Evolutionary conservation across 441 rosid species (phyloP), one percentile per base, ranked within the genome.

Genomic region (Eruca vesicaria): DNA sequence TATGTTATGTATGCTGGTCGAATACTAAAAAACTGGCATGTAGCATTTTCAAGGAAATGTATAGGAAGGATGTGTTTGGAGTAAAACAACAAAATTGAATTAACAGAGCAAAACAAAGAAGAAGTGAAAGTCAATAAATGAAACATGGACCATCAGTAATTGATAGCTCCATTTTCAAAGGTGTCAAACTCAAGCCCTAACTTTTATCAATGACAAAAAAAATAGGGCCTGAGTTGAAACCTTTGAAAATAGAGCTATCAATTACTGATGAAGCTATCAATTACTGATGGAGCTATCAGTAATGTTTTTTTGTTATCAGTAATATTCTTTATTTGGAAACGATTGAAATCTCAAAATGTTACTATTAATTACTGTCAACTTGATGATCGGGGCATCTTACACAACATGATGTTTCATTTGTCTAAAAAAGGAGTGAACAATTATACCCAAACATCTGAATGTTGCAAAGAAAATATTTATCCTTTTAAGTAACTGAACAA

Each of bases 171-270:
- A 65, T 73, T 56, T 41, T 57, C 28, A 12, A 56, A 31, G 66
- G 71, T 23, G 77, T 73, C 77, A 3, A 65, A 57, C 45, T 2
- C 18, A 66, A 41, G 59, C 78, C 78, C 72, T 65, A 74, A 43
- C 58, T 50, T 18, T 38, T 63, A 36, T 6, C 29, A 26, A 26
- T 3, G 4, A 26, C 3, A 26, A 26, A 26, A 26, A 26, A 23
- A n/a, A n/a, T n/a, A n/a, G n/a, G n/a, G n/a, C n/a, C n/a, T n/a
- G n/a, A n/a, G n/a, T n/a, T n/a, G n/a, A n/a, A n/a, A n/a, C n/a
- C n/a, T n/a, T n/a, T n/a, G n/a, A n/a, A n/a, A n/a, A n/a, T n/a
- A n/a, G n/a, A n/a, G n/a, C n/a, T n/a, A n/a, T n/a, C n/a, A n/a
- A n/a, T n/a, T n/a, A n/a, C n/a, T n/a, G n/a, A n/a, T n/a, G n/a